These are phyloP conservation scores for Cercophora sp. DNA, from an alignment of 495 filamentous ascomycete genomes.

Conservation along the genomic window DNA sequence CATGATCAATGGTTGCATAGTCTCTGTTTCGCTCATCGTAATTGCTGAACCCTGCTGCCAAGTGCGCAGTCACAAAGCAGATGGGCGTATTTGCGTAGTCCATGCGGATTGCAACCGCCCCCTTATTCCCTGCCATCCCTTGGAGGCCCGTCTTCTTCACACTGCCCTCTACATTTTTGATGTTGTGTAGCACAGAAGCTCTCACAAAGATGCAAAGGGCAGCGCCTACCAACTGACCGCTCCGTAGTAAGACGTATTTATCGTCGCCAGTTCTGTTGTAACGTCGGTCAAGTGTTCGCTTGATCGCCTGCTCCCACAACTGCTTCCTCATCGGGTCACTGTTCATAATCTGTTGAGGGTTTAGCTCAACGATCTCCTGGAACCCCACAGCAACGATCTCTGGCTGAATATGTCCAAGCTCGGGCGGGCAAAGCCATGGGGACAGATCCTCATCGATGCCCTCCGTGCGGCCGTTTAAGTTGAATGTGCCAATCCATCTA, in stretches of 20 bases:
- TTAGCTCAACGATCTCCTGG: slow-evolving; percentile 95
- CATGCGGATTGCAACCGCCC: slow-evolving; percentile 92
- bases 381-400: slow-evolving; percentile 87
- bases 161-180: slow-evolving; percentile 95
- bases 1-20: slow-evolving; percentile 82
- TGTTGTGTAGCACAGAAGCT: slow-evolving; percentile 64
- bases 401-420: slow-evolving; percentile 53
- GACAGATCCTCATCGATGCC: slow-evolving; percentile 77
- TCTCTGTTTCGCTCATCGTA: slow-evolving; percentile 94
- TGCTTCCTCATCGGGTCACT: slow-evolving; percentile 84
- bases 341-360: slow-evolving; percentile 98
- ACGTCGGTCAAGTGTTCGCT: slow-evolving; percentile 66
- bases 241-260: slow-evolving; percentile 83
- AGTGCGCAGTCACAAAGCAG: slow-evolving; percentile 94
- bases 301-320: slow-evolving; percentile 80
- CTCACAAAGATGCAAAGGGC: slow-evolving; percentile 88
- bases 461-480: slow-evolving; percentile 79
- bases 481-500: slow-evolving; percentile 89
- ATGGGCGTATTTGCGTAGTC: slow-evolving; percentile 91
- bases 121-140: slow-evolving; percentile 97
- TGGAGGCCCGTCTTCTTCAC: slow-evolving; percentile 98
- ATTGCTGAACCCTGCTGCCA: slow-evolving; percentile 95
- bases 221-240: slow-evolving; percentile 92
- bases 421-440: slow-evolving; percentile 68
- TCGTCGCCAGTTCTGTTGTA: slow-evolving; percentile 58